Evolutionary conservation across 2,329 filamentous ascomycete species (phyloP).

Genomic region (Laburnicola sp.): DNA sequence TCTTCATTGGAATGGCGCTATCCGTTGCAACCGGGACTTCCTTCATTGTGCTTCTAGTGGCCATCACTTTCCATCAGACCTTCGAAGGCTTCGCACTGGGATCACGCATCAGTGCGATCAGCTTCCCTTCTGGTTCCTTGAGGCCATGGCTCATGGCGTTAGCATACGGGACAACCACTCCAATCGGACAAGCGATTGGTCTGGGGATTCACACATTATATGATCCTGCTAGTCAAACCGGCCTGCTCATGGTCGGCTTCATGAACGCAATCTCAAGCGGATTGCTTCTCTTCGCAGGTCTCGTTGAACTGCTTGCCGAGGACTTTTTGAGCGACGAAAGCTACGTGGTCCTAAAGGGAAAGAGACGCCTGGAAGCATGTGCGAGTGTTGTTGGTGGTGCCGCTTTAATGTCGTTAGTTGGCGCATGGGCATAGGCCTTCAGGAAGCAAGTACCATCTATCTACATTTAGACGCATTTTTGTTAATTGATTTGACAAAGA

Average conservation of each 20-base stretch:
- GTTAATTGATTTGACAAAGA: neutral
- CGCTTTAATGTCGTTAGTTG: conserved; percentile 67
- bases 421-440: conserved; percentile 61
- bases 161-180: conserved; percentile 63
- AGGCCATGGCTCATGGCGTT: conserved; percentile 74
- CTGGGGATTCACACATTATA: conserved; percentile 55
- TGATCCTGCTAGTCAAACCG: conserved; percentile 53
- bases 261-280: conserved; percentile 56
- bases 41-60: conserved; percentile 67
- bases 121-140: conserved; percentile 70
- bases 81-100: conserved; percentile 72
- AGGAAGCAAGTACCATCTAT: neutral
- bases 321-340: conserved; percentile 65
- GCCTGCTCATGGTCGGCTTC: conserved; percentile 54
- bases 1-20: conserved; percentile 75
- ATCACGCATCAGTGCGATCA: conserved; percentile 68
- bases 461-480: neutral
- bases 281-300: conserved; percentile 53
- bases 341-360: conserved; percentile 62
- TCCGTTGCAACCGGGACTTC: conserved; percentile 67
- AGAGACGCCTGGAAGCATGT: conserved; percentile 63
- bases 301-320: conserved; percentile 56
- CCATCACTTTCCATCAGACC: conserved; percentile 72
- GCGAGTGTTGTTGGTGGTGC: conserved; percentile 63
- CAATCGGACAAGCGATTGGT: conserved; percentile 55